These are phyloP conservation scores for Paramecium primaurelia DNA, from an alignment of 73 alveolate species.

Conservation along the genomic window DNA sequence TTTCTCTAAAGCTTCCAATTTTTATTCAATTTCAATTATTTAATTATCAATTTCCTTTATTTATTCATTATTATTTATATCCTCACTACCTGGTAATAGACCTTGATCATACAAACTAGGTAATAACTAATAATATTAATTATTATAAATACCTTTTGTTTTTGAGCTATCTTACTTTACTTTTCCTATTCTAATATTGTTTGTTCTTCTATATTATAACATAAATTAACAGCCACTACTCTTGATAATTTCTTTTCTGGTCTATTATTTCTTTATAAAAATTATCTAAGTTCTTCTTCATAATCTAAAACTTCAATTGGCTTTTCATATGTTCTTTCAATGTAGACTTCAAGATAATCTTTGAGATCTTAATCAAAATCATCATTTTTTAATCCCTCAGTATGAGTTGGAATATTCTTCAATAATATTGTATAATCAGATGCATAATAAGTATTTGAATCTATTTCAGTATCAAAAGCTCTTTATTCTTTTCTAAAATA, in stretches of 20 bases:
- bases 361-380: not conserved
- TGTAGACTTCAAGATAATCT: not conserved
- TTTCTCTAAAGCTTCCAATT: constrained; percentile 35
- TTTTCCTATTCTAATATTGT: not conserved
- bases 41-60: not conserved
- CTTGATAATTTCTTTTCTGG: not conserved
- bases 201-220: not conserved
- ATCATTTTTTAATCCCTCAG: not conserved
- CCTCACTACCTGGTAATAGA: not conserved
- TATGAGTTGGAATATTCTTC: not conserved
- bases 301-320: not conserved
- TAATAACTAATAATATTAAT: not conserved
- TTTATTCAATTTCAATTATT: not conserved
- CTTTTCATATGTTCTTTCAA: not conserved
- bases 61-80: not conserved
- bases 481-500: constrained; percentile 5
- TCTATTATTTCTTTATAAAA: not conserved
- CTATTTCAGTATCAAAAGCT: not conserved
- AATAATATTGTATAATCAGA: constrained; percentile 1
- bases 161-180: not conserved
- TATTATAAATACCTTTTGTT: not conserved
- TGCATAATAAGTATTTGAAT: not conserved
- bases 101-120: not conserved
- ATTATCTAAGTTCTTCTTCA: constrained; percentile 1
- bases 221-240: constrained; percentile 8